These are phyloP conservation scores for Hevea brasiliensis DNA, from an alignment of 345 rosid species.

Conservation along the genomic window DNA sequence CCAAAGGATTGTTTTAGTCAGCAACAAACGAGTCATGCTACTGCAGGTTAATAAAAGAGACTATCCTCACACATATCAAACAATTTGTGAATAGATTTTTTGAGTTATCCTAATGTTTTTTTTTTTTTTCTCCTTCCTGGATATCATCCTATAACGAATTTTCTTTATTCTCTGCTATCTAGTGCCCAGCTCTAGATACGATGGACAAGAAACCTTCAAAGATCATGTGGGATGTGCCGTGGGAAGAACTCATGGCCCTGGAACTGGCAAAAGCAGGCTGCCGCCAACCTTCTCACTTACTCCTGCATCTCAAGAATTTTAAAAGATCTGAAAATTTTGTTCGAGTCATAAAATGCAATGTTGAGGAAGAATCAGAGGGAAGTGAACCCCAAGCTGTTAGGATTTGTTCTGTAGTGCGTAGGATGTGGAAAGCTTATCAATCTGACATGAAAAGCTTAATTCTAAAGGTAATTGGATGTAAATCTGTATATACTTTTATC, in stretches of 20 bases:
- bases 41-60: slow-evolving; percentile 59
- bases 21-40: slow-evolving; percentile 76
- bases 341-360: slow-evolving; percentile 74
- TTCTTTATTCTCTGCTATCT: slow-evolving; percentile 18
- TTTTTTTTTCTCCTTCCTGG: not conserved
- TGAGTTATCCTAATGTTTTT: not conserved
- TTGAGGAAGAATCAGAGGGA: slow-evolving; percentile 55
- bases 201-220: slow-evolving; percentile 90
- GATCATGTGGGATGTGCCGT: slow-evolving; percentile 95
- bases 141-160: not conserved
- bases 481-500: not conserved
- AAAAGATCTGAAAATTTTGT: slow-evolving; percentile 86
- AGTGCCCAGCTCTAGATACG: slow-evolving; percentile 75
- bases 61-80: not conserved
- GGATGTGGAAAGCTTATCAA: slow-evolving; percentile 84
- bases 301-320: slow-evolving; percentile 82
- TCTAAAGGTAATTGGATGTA: slow-evolving; percentile 52
- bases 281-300: slow-evolving; percentile 75
- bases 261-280: slow-evolving; percentile 91
- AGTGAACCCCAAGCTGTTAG: slow-evolving; percentile 75
- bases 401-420: slow-evolving; percentile 74
- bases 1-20: slow-evolving; percentile 77
- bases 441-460: slow-evolving; percentile 53
- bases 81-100: not conserved
- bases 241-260: slow-evolving; percentile 93